These are phyloP conservation scores for Debaryomyces robertsiae DNA, from an alignment of 1,139 yeast species.

Conservation along the genomic window DNA sequence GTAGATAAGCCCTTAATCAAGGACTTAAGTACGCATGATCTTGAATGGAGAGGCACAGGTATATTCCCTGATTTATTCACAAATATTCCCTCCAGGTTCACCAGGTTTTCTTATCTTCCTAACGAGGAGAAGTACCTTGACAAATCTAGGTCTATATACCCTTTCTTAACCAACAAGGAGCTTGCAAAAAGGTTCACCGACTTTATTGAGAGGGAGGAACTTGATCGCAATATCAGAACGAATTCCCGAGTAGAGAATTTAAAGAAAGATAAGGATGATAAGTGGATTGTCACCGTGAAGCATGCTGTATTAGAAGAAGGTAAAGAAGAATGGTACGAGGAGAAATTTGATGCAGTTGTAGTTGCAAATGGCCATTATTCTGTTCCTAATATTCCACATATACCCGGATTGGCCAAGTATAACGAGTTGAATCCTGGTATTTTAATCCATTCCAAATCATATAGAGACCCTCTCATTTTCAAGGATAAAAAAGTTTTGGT, in stretches of 20 bases:
- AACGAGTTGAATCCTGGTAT: conserved; percentile 43
- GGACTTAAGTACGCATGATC: conserved; percentile 16
- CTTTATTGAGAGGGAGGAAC: conserved; percentile 31
- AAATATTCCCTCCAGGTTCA: conserved; percentile 47
- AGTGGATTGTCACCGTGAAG: conserved; percentile 48
- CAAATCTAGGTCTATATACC: conserved; percentile 31
- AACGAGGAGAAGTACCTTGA: conserved; percentile 31
- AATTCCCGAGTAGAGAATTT: conserved; percentile 44
- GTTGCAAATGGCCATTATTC: conserved; percentile 59
- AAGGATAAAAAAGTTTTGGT: conserved; percentile 45
- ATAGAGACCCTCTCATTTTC: conserved; percentile 52
- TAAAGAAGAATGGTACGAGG: conserved; percentile 41
- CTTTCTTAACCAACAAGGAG: conserved; percentile 45
- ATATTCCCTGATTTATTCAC: conserved; percentile 48
- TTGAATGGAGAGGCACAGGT: conserved; percentile 46
- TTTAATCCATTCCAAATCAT: conserved; percentile 62
- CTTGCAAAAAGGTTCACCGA: conserved; percentile 31
- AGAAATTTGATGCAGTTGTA: conserved; percentile 51
- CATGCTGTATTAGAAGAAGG: conserved; percentile 15
- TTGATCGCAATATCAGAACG: conserved; percentile 37
- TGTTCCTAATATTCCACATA: conserved; percentile 50
- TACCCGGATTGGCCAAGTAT: conserved; percentile 57
- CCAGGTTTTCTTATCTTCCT: conserved; percentile 44
- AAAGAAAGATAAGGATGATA: conserved; percentile 27
- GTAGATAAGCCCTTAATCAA: conserved; percentile 22